A percentile compares a stretch with the other conserved stretches of the same genome.
phyloP scores from a whole-genome alignment of 2,329 filamentous ascomycete genomes.

The Colletotrichum graminicola region DNA sequence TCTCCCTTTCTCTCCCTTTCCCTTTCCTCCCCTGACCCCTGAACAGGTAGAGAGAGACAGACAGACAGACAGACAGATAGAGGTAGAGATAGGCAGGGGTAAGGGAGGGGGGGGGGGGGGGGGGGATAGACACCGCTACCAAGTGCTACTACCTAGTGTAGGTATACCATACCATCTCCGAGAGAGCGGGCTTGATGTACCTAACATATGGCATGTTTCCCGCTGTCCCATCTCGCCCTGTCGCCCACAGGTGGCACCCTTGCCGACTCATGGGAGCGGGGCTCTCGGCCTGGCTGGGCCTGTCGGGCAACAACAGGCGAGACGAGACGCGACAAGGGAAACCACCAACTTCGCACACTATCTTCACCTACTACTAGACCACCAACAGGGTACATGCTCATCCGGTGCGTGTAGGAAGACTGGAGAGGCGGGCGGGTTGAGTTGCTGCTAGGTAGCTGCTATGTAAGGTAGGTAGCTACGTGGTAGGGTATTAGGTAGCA shows the following conservation, averaged over 20 bases:
- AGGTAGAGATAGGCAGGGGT: conserved; percentile 11
- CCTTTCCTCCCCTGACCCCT: conserved; percentile 19
- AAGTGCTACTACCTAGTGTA: not conserved
- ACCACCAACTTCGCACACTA: not conserved
- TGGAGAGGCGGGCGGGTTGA: no score
- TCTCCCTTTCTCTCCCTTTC: not conserved
- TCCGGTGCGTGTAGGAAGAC: no score
- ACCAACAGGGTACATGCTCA: no score
- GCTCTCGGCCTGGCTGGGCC: not conserved
- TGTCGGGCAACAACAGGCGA: not conserved
- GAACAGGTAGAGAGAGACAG: not conserved
- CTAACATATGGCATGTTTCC: conserved; percentile 11
- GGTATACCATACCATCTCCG: not conserved
- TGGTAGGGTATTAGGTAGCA: no score
- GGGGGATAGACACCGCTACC: not conserved
- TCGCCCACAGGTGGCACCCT: not conserved
- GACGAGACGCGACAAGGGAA: not conserved
- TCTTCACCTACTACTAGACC: no score
- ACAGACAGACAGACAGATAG: not conserved
- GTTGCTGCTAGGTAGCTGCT: no score
- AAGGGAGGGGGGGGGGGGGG: not conserved
- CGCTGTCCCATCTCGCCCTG: conserved; percentile 23
- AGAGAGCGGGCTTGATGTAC: conserved; percentile 15
- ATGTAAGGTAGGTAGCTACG: no score
- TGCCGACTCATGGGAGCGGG: not conserved